Conservation (phyloP, 164 flowering plant genomes). For the Akebia trifoliata region DNA sequence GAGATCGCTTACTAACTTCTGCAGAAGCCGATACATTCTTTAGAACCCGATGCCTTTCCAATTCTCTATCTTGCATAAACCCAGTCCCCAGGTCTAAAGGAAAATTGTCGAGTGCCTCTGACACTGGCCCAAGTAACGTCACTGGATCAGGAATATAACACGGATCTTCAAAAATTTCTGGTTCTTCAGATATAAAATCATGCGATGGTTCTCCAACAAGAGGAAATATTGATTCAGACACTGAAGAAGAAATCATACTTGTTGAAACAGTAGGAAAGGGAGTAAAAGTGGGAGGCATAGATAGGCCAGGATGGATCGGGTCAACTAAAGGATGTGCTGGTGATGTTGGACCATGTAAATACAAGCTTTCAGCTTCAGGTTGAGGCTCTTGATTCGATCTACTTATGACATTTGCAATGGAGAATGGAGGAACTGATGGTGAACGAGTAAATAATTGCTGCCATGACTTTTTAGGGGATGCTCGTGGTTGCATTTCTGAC, state of each 20-base stretch:
- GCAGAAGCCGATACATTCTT: slow-evolving; percentile 39
- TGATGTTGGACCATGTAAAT: slow-evolving; percentile 29
- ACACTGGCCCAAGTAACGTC: slow-evolving; percentile 89
- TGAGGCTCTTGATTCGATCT: slow-evolving; percentile 47
- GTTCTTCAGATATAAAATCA: slow-evolving; percentile 56
- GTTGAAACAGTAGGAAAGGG: slow-evolving; percentile 34
- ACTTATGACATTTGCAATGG: slow-evolving; percentile 46
- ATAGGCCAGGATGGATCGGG: slow-evolving; percentile 57
- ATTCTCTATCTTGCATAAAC: slow-evolving; percentile 37
- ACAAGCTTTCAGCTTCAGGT: slow-evolving; percentile 34
- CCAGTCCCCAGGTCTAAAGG: slow-evolving; percentile 63
- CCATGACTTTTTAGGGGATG: slow-evolving; percentile 80
- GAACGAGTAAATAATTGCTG: slow-evolving; percentile 83
- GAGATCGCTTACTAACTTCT: slow-evolving; percentile 73
- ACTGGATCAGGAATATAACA: slow-evolving; percentile 88
- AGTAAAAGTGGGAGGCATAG: slow-evolving; percentile 51
- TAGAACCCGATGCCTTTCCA: slow-evolving; percentile 35
- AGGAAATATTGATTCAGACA: slow-evolving; percentile 41
- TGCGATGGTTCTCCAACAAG: slow-evolving; percentile 33
- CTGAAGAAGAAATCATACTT: slow-evolving; percentile 40
- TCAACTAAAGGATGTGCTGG: slow-evolving; percentile 43
- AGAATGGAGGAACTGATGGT: slow-evolving; percentile 35
- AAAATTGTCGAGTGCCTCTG: slow-evolving; percentile 90
- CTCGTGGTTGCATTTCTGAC: slow-evolving; percentile 37
- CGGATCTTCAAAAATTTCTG: slow-evolving; percentile 85